phyloP scores from a whole-genome alignment of 495 filamentous ascomycete genomes.

The Immersiella caudata region DNA sequence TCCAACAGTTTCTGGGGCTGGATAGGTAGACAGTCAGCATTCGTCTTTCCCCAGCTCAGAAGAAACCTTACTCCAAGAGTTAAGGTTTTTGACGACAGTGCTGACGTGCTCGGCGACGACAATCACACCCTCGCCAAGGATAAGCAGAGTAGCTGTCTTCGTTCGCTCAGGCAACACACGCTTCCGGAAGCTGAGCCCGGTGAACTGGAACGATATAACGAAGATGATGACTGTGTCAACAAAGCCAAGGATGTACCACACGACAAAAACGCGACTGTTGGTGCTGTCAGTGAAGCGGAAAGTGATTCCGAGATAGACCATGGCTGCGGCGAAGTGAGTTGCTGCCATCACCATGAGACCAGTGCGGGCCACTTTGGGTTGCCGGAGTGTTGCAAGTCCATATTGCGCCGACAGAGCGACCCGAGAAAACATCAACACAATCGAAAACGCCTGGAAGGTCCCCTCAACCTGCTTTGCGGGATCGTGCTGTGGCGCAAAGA shows the following conservation, averaged over 20 bases:
- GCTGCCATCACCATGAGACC: conserved; percentile 1
- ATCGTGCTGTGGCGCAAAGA: conserved; percentile 8
- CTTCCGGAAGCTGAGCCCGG: background rate
- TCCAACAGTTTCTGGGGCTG: background rate
- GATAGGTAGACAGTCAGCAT: too few species aligned
- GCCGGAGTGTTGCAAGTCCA: background rate
- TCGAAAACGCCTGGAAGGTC: conserved; percentile 7
- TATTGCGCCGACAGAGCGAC: conserved; percentile 1
- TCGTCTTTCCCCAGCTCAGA: too few species aligned
- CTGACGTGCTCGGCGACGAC: conserved; percentile 11
- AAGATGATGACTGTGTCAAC: conserved; percentile 2
- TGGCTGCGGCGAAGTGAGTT: conserved; percentile 2
- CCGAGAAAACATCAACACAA: conserved; percentile 1
- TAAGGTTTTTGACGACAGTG: conserved; percentile 9
- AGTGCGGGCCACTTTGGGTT: background rate
- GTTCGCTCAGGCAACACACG: background rate
- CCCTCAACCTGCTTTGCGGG: background rate
- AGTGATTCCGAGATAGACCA: conserved; percentile 13
- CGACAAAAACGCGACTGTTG: conserved; percentile 12
- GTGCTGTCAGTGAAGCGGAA: conserved; percentile 10
- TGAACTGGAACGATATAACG: background rate
- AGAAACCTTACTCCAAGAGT: background rate
- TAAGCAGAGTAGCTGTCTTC: conserved; percentile 9
- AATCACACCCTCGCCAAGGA: conserved; percentile 9
- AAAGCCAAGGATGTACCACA: conserved; percentile 10